Percentiles rank a stretch among this genome's conserved stretches.
Conservation (phyloP, 192 early-diverging fungal species). For the Allomyces macrogynus region DNA sequence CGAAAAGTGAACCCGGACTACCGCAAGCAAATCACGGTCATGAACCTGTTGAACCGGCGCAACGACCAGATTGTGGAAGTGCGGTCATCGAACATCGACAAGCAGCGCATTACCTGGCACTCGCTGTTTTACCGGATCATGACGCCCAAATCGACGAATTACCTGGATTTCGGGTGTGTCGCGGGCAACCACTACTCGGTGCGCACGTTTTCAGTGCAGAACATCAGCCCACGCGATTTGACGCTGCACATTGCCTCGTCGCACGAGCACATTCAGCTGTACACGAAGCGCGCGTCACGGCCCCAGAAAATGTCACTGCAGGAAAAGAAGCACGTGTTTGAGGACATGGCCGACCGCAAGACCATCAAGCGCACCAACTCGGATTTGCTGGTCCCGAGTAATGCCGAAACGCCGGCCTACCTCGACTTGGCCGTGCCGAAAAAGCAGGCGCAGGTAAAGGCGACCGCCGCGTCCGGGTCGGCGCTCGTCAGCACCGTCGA, state of each 20-base stretch:
- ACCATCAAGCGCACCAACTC: constrained; percentile 18
- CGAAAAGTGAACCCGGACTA: constrained; percentile 96
- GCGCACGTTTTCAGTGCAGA: constrained; percentile 64
- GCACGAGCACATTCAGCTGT: constrained; percentile 15
- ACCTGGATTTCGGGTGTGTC: constrained; percentile 81
- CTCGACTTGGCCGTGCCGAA: constrained; percentile 7
- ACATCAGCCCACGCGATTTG: constrained; percentile 41
- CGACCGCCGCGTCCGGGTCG: background rate
- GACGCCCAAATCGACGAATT: constrained; percentile 72
- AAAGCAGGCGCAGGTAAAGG: background rate
- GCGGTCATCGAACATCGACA: constrained; percentile 82
- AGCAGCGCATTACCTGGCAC: constrained; percentile 86
- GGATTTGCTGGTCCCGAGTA: constrained; percentile 11
- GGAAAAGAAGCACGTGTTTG: constrained; percentile 9
- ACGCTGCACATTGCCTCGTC: constrained; percentile 21
- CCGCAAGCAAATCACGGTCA: constrained; percentile 83
- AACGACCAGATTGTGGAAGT: constrained; percentile 85
- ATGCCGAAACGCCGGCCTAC: constrained; percentile 5
- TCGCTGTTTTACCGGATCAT: constrained; percentile 83
- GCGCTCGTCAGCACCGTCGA: background rate
- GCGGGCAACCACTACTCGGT: constrained; percentile 60
- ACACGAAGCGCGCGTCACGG: constrained; percentile 6
- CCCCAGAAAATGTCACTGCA: background rate
- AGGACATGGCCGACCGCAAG: constrained; percentile 20
- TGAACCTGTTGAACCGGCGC: constrained; percentile 68